These are phyloP conservation scores for Peronospora belbahrii DNA, from an alignment of 352 stramenopile genomes.

Conservation along the genomic window DNA sequence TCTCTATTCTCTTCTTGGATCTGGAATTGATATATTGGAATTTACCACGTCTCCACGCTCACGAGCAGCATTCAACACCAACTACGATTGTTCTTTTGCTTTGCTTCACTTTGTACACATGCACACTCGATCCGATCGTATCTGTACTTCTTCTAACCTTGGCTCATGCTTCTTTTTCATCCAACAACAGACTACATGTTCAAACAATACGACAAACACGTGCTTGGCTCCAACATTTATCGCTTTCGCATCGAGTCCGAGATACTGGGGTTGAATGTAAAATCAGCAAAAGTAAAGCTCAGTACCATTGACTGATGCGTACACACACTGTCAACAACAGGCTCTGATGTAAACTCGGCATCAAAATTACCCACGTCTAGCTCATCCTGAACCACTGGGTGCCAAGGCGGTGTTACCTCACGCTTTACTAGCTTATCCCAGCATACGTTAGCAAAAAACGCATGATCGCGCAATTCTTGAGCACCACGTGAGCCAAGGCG, in stretches of 20 bases:
- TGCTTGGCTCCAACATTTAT: conserved; percentile 21
- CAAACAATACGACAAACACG: too few species aligned
- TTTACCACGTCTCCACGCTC: too few species aligned
- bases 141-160: too few species aligned
- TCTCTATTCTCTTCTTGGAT: too few species aligned
- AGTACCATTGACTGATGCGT: conserved; percentile 57
- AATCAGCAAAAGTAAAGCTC: conserved; percentile 60
- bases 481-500: conserved; percentile 54
- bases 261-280: conserved; percentile 66
- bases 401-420: conserved; percentile 55
- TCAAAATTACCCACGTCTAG: conserved; percentile 77
- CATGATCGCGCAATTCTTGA: conserved; percentile 67
- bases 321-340: conserved; percentile 66
- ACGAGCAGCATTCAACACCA: too few species aligned
- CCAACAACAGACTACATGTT: too few species aligned
- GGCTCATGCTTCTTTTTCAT: too few species aligned
- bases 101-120: too few species aligned
- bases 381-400: conserved; percentile 55
- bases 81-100: too few species aligned
- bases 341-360: conserved; percentile 64
- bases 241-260: conserved; percentile 41
- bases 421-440: conserved; percentile 72
- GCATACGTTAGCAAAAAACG: conserved; percentile 79
- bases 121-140: too few species aligned
- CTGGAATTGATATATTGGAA: too few species aligned